Evolutionary conservation across 1,284 basidiomycete species (phyloP), one percentile per base, ranked within the genome.

Genomic region (Ustilago shanxiensis): DNA sequence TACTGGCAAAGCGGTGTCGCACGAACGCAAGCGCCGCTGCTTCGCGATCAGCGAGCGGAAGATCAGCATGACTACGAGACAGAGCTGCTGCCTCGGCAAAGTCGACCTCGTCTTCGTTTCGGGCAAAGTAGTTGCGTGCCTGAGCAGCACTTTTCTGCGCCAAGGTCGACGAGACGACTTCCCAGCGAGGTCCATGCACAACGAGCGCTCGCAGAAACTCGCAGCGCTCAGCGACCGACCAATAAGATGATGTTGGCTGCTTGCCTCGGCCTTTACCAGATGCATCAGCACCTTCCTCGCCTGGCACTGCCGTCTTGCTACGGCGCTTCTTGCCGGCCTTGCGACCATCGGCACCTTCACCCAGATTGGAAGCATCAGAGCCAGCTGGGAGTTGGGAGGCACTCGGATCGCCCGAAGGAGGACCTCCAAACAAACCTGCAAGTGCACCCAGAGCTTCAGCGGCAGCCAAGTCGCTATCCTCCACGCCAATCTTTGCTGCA

Each of bases 101-200:
- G 45, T 79, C 79, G 31, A 65, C 60, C 41, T 85, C 83, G 61
- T 72, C 68, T 14, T 77, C 79, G 63, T 85, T 85, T 49, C 70
- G 71, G 20, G 80, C 68, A 64, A 91, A 91, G 84, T 89, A 93
- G 81, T 91, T 91, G 68, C 88, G 89, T 54, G 93, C 92, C 88
- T 95, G 93, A 9, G 91, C 88, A 3, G 90, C 90, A 10, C 92
- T 93, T 90, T 95, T 95, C 82, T 90, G 91, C 9, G 90, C 90
- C 87, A 95, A 89, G 8, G 89, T 89, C 4, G 91, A 89, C 1
- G 93, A 90, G 53, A 95, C 92, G 18, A 90, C 89, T 72, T 91
- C 90, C 86, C 92, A 93, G 80, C 94, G 90, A 75, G 91, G 90
- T 44, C 93, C 93, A 83, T 93, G 89, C 71, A 91, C 88, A 16